Conservation (phyloP, 2,329 filamentous ascomycete species). For the Diaporthe ampelina region DNA sequence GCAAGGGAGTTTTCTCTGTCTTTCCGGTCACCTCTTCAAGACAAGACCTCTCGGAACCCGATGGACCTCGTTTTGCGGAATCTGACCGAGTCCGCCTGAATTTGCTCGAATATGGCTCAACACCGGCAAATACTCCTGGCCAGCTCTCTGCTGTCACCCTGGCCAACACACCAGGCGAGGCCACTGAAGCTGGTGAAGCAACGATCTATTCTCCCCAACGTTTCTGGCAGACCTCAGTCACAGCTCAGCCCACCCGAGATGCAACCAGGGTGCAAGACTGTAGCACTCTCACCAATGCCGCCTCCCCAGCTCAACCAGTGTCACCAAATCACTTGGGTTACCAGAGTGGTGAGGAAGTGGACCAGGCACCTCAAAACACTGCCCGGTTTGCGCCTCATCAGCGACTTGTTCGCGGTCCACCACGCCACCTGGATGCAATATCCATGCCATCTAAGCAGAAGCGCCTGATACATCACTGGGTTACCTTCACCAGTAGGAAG, state of each 20-base stretch:
- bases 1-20: not conserved
- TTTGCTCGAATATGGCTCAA: not conserved
- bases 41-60: not conserved
- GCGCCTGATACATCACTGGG: constrained; percentile 47
- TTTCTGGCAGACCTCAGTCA: not conserved
- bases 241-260: not conserved
- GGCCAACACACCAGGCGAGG: not conserved
- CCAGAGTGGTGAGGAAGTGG: not conserved
- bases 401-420: not conserved
- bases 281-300: not conserved
- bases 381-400: constrained; percentile 31
- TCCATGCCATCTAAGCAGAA: constrained; percentile 42
- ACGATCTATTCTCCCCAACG: not conserved
- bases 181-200: not conserved
- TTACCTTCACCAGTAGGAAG: constrained; percentile 47
- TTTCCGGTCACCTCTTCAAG: not conserved
- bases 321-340: not conserved
- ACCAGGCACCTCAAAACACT: constrained; percentile 23
- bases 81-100: not conserved
- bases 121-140: not conserved
- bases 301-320: not conserved
- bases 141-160: not conserved
- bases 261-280: not conserved
- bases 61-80: not conserved
- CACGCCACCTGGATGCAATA: constrained; percentile 44